Evolutionary conservation across 148 eudicot species (phyloP).

Genomic region (Pharnaceum exiguum): DNA sequence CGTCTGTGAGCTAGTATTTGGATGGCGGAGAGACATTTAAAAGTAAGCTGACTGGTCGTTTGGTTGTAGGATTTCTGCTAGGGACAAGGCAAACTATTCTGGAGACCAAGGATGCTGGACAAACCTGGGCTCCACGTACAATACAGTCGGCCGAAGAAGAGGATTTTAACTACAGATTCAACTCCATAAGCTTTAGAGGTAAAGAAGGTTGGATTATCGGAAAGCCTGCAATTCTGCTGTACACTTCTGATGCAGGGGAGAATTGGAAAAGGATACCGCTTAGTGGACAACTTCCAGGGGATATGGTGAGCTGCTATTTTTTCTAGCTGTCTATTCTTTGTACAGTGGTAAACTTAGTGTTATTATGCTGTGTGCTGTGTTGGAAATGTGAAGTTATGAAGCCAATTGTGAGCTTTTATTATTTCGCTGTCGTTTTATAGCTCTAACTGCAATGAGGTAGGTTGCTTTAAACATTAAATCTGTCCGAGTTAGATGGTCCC

Average conservation of each 20-base stretch:
- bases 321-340: no score
- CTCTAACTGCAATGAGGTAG: background rate
- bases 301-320: conserved; percentile 49
- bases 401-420: background rate
- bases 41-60: conserved; percentile 8
- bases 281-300: conserved; percentile 95
- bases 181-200: conserved; percentile 85
- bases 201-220: conserved; percentile 98
- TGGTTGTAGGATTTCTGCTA: conserved; percentile 74
- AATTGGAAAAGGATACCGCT: conserved; percentile 90
- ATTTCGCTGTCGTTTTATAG: background rate
- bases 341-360: no score
- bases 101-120: conserved; percentile 95
- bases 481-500: no score
- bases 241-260: conserved; percentile 84
- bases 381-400: background rate
- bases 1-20: no score
- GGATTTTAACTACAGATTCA: conserved; percentile 95
- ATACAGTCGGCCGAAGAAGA: conserved; percentile 93
- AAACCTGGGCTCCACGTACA: conserved; percentile 70
- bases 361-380: no score
- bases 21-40: no score
- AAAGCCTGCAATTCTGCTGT: conserved; percentile 82
- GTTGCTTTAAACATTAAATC: no score
- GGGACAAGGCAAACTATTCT: conserved; percentile 94